Base-by-base conservation (phyloP, 139 green algal genomes). In the Chlamydomonas schloesseri region DNA sequence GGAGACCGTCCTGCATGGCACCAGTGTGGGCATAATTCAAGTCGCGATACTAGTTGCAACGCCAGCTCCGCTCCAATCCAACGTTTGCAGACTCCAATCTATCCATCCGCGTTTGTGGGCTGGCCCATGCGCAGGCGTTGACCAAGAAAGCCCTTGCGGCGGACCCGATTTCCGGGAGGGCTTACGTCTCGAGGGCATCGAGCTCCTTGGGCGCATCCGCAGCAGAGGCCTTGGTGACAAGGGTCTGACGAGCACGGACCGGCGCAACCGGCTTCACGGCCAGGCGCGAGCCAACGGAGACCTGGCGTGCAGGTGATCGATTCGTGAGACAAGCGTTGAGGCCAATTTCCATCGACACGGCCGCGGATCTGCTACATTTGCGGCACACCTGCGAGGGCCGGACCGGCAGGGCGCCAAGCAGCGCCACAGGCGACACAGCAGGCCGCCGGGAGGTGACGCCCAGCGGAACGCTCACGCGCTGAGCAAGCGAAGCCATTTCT, bases 1-100 rank as follows among this genome's bases (percentile, higher is more conserved):
- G 82, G 94, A 82, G 1, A 95, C 89, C 10, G 92, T 53, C 29
- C 95, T 97, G 92, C 84, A 65, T 53, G 24, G 24, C 2, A 55
- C 8, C 2, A n/a, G 81, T 34, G 2, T 2, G 24, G 0, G 33
- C 34, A 23, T 24, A 18, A 71, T 47, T 17, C 3, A 2, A 29
- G 46, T n/a, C 36, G 18, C 1, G 28, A 20, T 3, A 31, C 2
- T n/a, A 0, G 23, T 13, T 0, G 28, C 28, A 5, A n/a, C 29
- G 46, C 29, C 46, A 78, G 17, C n/a, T 9, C 11, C 18, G 64
- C 29, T 28, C n/a, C 29, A 13, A 42, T 20, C 13, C 2, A n/a
- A 69, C 2, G 2, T 3, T 62, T 17, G 2, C 26, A 29, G 26
- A 3, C 13, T 34, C 9, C 2, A 34, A 69, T 14, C 26, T 69